Evolutionary conservation across 495 filamentous ascomycete genomes (phyloP), one percentile per base, ranked within the genome.

Genomic region (Hapsidospora chrysogenum): DNA sequence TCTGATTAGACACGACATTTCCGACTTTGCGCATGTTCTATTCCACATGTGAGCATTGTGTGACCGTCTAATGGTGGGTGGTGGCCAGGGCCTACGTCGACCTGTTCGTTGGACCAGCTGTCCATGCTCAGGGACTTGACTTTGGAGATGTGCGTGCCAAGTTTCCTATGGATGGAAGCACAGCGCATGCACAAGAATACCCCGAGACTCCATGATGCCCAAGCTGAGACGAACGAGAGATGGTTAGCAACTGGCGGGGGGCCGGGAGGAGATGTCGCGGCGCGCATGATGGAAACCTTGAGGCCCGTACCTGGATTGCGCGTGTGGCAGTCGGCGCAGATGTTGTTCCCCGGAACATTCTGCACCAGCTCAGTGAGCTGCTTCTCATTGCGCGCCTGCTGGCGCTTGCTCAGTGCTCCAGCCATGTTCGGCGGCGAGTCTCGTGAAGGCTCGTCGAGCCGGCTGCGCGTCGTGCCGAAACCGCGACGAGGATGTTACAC

Each of bases 81-180:
- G 18, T 14, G 31, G 31, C 18, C 10, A 14, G 25, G 8, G 46
- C 66, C 52, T 65, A 94, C 87, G 57, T 96, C 89, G 36, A 97
- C 85, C 57, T 97, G 92, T 22, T 95, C 89, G 50, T 74, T 76
- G 29, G 80, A 71, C 89, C 89, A 97, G 33, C 74, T 84, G 51
- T 97, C 89, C 89, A 96, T 95, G 44, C 80, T 92, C 61, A 96
- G 60, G 7, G 85, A 94, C 57, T 97, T 97, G 57, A 97, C 83
- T 56, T 96, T 97, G 29, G 87, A 93, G 37, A 97, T 81, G 52
- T 97, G 89, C 34, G 86, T 96, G 35, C 92, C 92, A 47, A 96
- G 66, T 57, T 96, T 96, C 47, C 89, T 84, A 63, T 97, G 89
- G 52, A 96, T 64, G 19, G 84, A 70, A 38, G 86, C 89, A 69